Conservation (phyloP, 306 rosid species). For the Chamaecrista fasciculata region DNA sequence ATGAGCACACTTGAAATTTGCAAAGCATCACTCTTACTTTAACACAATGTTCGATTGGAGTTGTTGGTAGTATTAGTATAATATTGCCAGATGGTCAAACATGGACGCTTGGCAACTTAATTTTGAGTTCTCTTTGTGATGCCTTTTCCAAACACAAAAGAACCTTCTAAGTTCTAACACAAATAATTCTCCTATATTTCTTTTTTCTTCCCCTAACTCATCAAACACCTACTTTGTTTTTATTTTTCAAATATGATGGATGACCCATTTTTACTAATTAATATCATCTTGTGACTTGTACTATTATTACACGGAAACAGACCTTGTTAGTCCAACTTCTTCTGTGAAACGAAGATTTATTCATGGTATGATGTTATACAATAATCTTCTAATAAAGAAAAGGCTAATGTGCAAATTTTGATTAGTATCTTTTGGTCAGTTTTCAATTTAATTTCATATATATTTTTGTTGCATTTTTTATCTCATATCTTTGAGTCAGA, state of each 20-base stretch:
- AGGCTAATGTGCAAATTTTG: too few species aligned
- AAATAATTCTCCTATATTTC: not conserved
- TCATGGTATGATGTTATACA: too few species aligned
- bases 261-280: not conserved
- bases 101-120: not conserved
- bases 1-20: too few species aligned
- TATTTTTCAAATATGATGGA: not conserved
- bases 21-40: constrained; percentile 6
- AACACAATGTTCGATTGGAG: not conserved
- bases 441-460: too few species aligned
- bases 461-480: too few species aligned
- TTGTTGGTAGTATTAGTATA: too few species aligned
- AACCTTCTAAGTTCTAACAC: not conserved
- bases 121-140: not conserved
- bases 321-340: not conserved
- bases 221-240: not conserved
- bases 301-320: not conserved
- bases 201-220: not conserved
- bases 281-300: not conserved
- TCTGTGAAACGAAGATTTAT: not conserved
- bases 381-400: too few species aligned
- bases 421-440: too few species aligned
- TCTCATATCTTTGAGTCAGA: too few species aligned
- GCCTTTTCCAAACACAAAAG: not conserved
- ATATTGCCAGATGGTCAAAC: not conserved